These are phyloP conservation scores for Geum urbanum DNA, from an alignment of 306 rosid species.

Conservation along the genomic window DNA sequence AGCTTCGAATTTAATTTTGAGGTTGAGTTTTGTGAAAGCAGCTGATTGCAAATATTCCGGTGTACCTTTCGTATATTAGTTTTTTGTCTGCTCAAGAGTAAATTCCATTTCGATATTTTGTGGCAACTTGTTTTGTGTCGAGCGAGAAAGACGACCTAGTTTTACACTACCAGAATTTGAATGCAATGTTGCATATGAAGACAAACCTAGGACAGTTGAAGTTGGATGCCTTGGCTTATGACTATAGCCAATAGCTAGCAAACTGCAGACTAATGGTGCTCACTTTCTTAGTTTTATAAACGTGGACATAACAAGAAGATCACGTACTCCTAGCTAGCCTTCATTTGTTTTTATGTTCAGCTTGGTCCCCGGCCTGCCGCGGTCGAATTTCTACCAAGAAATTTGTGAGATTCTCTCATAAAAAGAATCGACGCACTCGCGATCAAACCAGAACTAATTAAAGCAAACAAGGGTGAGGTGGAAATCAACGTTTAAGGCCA, in stretches of 20 bases:
- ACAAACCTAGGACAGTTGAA: background rate
- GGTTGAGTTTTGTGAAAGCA: background rate
- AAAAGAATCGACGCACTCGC: background rate
- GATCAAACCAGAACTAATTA: background rate
- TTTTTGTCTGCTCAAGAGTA: background rate
- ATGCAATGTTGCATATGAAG: background rate
- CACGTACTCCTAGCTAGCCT: background rate
- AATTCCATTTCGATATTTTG: background rate
- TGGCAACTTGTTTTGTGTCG: conserved; percentile 16
- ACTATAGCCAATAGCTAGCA: background rate
- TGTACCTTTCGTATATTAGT: background rate
- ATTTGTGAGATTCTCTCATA: background rate
- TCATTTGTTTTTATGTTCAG: background rate
- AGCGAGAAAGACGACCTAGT: conserved; percentile 3
- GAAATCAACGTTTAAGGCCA: conserved; percentile 5
- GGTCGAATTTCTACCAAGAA: background rate
- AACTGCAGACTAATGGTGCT: background rate
- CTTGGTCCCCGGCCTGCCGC: background rate
- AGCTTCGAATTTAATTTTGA: background rate
- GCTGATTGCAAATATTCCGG: background rate
- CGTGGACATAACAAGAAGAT: background rate
- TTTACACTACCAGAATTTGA: background rate
- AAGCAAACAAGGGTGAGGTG: background rate
- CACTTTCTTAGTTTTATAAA: background rate
- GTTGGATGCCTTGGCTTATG: background rate